Evolutionary conservation across 1,139 yeast species (phyloP), one percentile per base, ranked within the genome.

Genomic region (Zhuliangozyma parablackwelliae): DNA sequence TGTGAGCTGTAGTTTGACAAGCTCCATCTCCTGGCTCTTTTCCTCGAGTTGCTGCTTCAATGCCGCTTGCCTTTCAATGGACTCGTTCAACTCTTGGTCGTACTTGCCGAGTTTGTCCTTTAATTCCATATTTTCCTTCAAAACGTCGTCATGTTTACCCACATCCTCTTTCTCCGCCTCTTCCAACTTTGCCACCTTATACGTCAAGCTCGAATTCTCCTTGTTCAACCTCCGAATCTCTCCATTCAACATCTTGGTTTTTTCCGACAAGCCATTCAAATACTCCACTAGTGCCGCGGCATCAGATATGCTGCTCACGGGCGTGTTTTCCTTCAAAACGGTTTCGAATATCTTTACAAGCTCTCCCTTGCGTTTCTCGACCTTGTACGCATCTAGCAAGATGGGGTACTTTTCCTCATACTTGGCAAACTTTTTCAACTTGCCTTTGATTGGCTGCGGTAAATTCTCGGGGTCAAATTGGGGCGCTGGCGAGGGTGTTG

Each of bases 341-440:
- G 69, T 78, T 53, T 89, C 96, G 51, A 90, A 84, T 1, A 69
- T 54, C 7, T 56, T 64, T n/a, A 89, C 73, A 37, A 82, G 68
- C 35, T 78, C 82, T 2, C 75, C 65, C 48, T 82, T 84, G 33
- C 74, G 68, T 63, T 86, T 88, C 55, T 89, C 97, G 1, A 73
- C 65, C 54, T 88, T 85, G 62, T 85, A 90, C 0, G 97, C 97
- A 34, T 83, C 84, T 34, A 88, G 70, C 11, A 90, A 65, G 16
- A 80, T 61, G 0, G 97, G 97, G 55, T 89, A 90, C 54, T 87
- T 87, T 40, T 84, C 85, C 57, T 92, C 97, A 57, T 89, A 92
- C 56, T 88, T 89, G 40, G 76, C 80, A 54, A 87, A 87, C 63
- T 87, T 89, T 44, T 75, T 74, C 59, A 90, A 62, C 50, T 83